Evolutionary conservation across 768 basidiomycete species (phyloP).

Genomic region (Russula sp.): DNA sequence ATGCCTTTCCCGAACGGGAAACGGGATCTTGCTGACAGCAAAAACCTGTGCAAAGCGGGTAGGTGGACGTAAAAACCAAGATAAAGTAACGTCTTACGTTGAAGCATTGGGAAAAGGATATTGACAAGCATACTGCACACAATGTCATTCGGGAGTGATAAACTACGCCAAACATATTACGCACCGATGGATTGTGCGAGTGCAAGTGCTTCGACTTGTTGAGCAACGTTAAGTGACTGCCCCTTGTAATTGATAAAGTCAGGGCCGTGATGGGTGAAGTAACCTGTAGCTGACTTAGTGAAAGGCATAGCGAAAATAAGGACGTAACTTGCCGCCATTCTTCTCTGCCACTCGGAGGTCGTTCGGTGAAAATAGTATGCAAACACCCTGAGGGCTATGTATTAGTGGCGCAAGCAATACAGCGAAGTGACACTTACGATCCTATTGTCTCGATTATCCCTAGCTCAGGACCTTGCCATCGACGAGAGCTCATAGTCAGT

Average conservation of each 20-base stretch:
- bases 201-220: slow-evolving; percentile 53
- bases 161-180: slow-evolving; percentile 10
- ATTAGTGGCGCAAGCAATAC: not conserved
- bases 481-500: slow-evolving; percentile 54
- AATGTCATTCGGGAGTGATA: slow-evolving; percentile 1
- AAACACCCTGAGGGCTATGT: slow-evolving; percentile 37
- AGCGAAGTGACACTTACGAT: slow-evolving; percentile 36
- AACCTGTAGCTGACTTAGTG: slow-evolving; percentile 32
- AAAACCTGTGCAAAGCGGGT: slow-evolving; percentile 40
- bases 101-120: slow-evolving; percentile 66
- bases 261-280: slow-evolving; percentile 43
- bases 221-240: slow-evolving; percentile 36
- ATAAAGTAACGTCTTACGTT: slow-evolving; percentile 39
- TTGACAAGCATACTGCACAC: slow-evolving; percentile 47
- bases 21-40: slow-evolving; percentile 56
- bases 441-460: slow-evolving; percentile 55
- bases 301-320: not conserved
- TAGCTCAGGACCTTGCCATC: slow-evolving; percentile 55
- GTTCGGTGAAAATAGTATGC: slow-evolving; percentile 55
- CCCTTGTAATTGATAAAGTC: slow-evolving; percentile 54
- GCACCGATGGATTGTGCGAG: slow-evolving; percentile 57
- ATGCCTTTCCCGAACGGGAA: slow-evolving; percentile 57
- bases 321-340: slow-evolving; percentile 6
- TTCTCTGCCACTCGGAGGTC: slow-evolving; percentile 51
- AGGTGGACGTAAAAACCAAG: not conserved